A percentile compares a stretch with the other conserved stretches of the same genome.
phyloP scores from a whole-genome alignment of 2,329 filamentous ascomycete species.

The Cryphonectria carpinicola region DNA sequence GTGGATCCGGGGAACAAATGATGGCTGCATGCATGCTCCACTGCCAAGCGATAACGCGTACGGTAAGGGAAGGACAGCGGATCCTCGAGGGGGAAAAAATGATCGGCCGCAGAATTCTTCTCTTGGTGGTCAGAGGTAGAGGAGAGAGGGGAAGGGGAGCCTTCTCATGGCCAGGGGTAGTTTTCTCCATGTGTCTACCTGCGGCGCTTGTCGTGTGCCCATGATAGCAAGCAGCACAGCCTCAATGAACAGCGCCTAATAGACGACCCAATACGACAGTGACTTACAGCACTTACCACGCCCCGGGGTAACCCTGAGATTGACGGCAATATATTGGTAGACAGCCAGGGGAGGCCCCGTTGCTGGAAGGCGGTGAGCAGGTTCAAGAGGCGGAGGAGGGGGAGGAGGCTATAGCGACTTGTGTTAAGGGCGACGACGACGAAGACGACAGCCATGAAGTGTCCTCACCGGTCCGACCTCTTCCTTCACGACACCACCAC shows the following conservation, averaged over 20 bases:
- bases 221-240: neutral
- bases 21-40: slow-evolving; percentile 3
- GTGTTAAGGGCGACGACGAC: too few species aligned
- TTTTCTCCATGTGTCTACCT: neutral
- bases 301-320: neutral
- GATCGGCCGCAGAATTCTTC: neutral
- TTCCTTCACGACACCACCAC: slow-evolving; percentile 43
- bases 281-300: neutral
- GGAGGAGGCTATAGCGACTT: neutral
- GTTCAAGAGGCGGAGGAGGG: neutral
- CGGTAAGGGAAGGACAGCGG: neutral
- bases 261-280: neutral
- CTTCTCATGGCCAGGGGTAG: neutral
- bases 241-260: neutral
- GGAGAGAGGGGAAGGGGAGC: neutral
- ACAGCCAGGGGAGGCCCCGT: neutral
- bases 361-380: slow-evolving; percentile 1
- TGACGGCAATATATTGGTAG: neutral
- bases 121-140: neutral
- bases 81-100: neutral
- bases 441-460: slow-evolving; percentile 2
- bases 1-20: slow-evolving; percentile 6
- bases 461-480: slow-evolving; percentile 37
- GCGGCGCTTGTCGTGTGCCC: neutral
- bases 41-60: neutral